Base-by-base conservation (phyloP, 371 early-diverging fungal species). In the Actinomortierella wolfii region DNA sequence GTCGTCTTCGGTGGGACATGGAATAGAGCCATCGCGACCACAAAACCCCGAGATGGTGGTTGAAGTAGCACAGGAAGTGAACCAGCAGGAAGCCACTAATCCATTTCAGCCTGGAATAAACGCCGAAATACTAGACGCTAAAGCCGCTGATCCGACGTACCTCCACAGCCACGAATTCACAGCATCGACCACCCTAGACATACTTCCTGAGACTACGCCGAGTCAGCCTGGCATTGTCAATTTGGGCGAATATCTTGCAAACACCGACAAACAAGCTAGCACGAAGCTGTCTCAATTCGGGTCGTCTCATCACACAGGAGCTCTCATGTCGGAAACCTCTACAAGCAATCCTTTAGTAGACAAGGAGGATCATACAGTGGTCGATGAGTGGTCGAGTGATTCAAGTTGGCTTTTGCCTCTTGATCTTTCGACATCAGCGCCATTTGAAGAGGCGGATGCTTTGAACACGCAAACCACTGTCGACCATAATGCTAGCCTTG, bases 151-250 rank as follows among this genome's bases (percentile, higher is more conserved):
- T 21, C 71, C 71, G 34, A 34, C n/a, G n/a, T n/a, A n/a, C n/a
- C n/a, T n/a, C n/a, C n/a, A n/a, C 17, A 57, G 57, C n/a, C 70
- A 70, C 41, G 51, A 60, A 29, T 70, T 70, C 58, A 70, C 57
- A 41, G 60, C 65, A 8, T 42, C 59, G 9, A 54, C 53, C 20
- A 56, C 67, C 17, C 65, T 51, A 25, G 15, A n/a, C 11, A 51
- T 61, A n/a, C 55, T 51, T 47, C 57, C 68, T 2, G 51, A 63
- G 28, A 23, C 57, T 8, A 53, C 48, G n/a, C n/a, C n/a, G n/a
- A n/a, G n/a, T n/a, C n/a, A n/a, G n/a, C 11, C 54, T 54, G 20
- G 52, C 68, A 17, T 26, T 24, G 23, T 50, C 24, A 53, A 39
- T 21, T 51, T 5, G 18, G 4, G 9, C 46, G 5, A 21, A 17